These are phyloP conservation scores for Trametes cingulata DNA, from an alignment of 768 basidiomycete species.

Conservation along the genomic window DNA sequence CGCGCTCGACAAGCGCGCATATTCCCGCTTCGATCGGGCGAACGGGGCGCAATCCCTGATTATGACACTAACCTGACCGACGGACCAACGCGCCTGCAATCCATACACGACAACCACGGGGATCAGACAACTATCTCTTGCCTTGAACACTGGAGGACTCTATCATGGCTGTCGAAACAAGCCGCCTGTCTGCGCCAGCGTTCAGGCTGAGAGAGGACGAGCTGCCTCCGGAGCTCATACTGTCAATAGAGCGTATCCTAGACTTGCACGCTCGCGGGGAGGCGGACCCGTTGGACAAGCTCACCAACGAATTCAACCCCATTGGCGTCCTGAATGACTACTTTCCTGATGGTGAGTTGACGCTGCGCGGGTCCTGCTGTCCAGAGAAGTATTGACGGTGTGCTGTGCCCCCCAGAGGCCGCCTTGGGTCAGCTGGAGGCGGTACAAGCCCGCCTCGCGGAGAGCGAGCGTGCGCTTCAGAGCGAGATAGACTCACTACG, in stretches of 20 bases:
- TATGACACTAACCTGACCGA: too few species aligned
- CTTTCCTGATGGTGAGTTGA: conserved; percentile 73
- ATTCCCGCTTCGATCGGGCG: conserved; percentile 4
- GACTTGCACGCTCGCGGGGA: conserved; percentile 48
- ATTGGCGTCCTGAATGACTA: conserved; percentile 60
- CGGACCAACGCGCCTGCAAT: neutral
- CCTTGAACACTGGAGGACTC: neutral
- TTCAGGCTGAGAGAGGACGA: conserved; percentile 39
- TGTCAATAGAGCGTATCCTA: conserved; percentile 71
- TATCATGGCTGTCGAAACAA: conserved; percentile 11
- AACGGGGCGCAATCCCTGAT: too few species aligned
- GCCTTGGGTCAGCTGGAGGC: conserved; percentile 72
- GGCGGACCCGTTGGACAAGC: conserved; percentile 56
- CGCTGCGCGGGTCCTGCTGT: neutral
- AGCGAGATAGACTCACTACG: conserved; percentile 71
- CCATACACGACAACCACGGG: neutral
- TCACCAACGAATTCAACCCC: conserved; percentile 58
- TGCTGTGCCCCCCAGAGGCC: conserved; percentile 51
- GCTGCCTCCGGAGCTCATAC: conserved; percentile 65
- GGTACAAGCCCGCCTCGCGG: conserved; percentile 66
- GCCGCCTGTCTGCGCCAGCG: conserved; percentile 1
- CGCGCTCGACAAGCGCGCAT: neutral
- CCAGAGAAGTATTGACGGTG: neutral
- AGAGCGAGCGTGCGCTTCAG: conserved; percentile 70
- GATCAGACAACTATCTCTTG: too few species aligned